Evolutionary conservation across 2,329 filamentous ascomycete genomes (phyloP).

Genomic region (Fusarium sp.): DNA sequence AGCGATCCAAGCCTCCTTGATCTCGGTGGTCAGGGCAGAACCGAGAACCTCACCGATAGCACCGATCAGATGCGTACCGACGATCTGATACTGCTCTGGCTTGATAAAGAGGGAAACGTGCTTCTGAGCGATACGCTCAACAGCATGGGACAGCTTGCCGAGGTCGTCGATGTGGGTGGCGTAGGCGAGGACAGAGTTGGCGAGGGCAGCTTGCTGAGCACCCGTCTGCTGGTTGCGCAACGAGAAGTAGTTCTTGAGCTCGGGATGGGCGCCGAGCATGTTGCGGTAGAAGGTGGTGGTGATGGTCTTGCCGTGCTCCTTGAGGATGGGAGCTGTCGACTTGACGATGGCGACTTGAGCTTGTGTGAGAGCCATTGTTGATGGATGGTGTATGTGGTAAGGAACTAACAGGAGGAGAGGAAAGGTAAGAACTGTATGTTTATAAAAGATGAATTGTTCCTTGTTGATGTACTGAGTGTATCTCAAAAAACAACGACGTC

Average conservation of each 20-base stretch:
- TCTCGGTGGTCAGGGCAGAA: slow-evolving; percentile 71
- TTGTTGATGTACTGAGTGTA: slow-evolving; percentile 19
- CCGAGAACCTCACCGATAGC: slow-evolving; percentile 77
- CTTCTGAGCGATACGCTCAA: slow-evolving; percentile 80
- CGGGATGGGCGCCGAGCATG: slow-evolving; percentile 72
- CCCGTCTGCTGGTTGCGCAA: slow-evolving; percentile 74
- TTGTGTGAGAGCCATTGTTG: slow-evolving; percentile 63
- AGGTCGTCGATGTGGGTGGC: slow-evolving; percentile 79
- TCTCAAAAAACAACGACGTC: slow-evolving; percentile 7
- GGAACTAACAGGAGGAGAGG: not conserved
- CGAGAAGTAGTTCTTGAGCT: slow-evolving; percentile 78
- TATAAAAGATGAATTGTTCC: not conserved
- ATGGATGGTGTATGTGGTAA: slow-evolving; percentile 2
- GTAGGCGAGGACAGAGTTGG: slow-evolving; percentile 76
- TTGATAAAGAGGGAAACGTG: slow-evolving; percentile 77
- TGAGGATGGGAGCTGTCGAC: slow-evolving; percentile 78
- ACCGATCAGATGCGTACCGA: slow-evolving; percentile 74
- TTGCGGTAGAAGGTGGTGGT: slow-evolving; percentile 79
- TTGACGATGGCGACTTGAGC: slow-evolving; percentile 79
- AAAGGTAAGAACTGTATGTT: not conserved
- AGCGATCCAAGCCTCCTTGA: slow-evolving; percentile 76
- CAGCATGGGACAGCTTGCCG: slow-evolving; percentile 62
- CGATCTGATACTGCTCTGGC: slow-evolving; percentile 76
- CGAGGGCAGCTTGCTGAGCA: slow-evolving; percentile 76
- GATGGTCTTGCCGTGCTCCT: slow-evolving; percentile 74